Evolutionary conservation across 73 alveolate genomes (phyloP).

Genomic region (Paraurostyla sp.): DNA sequence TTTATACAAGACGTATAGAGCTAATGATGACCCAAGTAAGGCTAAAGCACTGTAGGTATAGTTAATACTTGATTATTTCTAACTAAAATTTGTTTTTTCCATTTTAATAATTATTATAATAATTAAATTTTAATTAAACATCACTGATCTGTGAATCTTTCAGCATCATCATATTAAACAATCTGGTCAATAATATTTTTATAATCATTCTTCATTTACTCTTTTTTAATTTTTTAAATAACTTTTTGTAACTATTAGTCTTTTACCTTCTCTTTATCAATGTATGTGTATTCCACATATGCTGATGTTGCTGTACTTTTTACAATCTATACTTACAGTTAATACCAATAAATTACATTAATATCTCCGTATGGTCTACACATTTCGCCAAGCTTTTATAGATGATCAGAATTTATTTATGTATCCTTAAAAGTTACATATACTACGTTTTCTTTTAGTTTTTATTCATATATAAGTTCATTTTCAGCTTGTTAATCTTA

Average conservation of each 20-base stretch:
- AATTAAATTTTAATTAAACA: too few species aligned
- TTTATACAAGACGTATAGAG: too few species aligned
- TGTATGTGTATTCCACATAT: constrained; percentile 29
- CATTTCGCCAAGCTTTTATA: not conserved
- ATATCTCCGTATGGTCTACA: constrained; percentile 38
- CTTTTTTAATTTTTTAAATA: not conserved
- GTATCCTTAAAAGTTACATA: not conserved
- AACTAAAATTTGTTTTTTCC: too few species aligned
- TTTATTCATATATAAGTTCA: not conserved
- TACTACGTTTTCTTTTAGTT: not conserved
- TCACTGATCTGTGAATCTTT: not conserved
- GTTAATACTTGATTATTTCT: too few species aligned
- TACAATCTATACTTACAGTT: not conserved
- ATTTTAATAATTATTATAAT: too few species aligned
- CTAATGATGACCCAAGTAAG: too few species aligned
- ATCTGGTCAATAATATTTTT: not conserved
- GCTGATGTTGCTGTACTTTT: not conserved
- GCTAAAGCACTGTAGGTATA: too few species aligned
- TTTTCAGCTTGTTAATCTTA: constrained; percentile 3
- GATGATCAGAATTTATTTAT: too few species aligned
- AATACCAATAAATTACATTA: not conserved
- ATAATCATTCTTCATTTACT: not conserved
- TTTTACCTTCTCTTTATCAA: not conserved
- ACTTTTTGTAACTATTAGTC: not conserved
- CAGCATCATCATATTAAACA: not conserved